phyloP scores from a whole-genome alignment of 2,329 filamentous ascomycete species.

The Fusarium temperatum region DNA sequence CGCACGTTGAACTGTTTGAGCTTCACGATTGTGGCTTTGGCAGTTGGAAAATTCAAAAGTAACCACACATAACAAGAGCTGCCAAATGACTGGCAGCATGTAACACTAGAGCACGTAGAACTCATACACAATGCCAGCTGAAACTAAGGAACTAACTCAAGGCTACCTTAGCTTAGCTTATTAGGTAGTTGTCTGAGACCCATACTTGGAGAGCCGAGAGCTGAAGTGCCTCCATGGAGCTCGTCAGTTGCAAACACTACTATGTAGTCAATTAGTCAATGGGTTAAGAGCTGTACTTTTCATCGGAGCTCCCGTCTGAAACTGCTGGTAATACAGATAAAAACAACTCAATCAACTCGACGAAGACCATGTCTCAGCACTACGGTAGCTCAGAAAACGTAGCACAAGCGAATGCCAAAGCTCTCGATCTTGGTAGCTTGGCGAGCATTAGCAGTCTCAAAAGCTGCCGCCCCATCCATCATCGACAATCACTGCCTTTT shows the following conservation, averaged over 20 bases:
- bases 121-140: slow-evolving; percentile 9
- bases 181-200: neutral
- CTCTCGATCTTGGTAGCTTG: slow-evolving; percentile 4
- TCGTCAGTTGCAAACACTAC: neutral
- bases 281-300: neutral
- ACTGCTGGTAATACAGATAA: neutral
- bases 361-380: slow-evolving; percentile 3
- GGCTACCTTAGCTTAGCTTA: neutral
- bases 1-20: neutral
- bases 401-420: slow-evolving; percentile 3
- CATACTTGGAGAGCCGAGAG: neutral
- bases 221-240: neutral
- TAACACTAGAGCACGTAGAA: neutral
- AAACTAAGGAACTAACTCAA: slow-evolving; percentile 19
- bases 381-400: neutral
- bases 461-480: slow-evolving; percentile 9
- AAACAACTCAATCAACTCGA: neutral
- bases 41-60: neutral
- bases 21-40: slow-evolving; percentile 9
- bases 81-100: neutral
- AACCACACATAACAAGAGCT: neutral
- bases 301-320: neutral
- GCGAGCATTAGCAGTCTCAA: slow-evolving; percentile 11
- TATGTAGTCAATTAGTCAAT: neutral
- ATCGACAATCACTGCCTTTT: slow-evolving; percentile 25